phyloP scores from a whole-genome alignment of 2,329 filamentous ascomycete species.

The Hymenoscyphus fraxineus region DNA sequence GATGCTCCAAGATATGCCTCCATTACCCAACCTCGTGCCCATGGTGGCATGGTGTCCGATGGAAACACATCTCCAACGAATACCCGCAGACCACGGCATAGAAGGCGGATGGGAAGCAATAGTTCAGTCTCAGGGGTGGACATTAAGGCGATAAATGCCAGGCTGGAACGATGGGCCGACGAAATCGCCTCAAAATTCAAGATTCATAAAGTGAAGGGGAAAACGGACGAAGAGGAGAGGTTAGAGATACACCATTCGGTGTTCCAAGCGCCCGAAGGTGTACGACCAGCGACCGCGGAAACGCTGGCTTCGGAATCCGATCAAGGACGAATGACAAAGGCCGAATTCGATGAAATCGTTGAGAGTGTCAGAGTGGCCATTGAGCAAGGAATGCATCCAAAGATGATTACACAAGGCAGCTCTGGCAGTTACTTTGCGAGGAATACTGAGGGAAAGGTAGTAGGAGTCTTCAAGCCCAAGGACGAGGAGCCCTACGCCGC shows the following conservation, averaged over 20 bases:
- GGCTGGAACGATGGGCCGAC: slow-evolving; percentile 93
- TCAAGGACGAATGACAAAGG: slow-evolving; percentile 67
- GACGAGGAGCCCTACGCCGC: slow-evolving; percentile 98
- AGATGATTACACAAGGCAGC: slow-evolving; percentile 94
- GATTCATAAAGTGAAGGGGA: slow-evolving; percentile 71
- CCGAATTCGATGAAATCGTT: slow-evolving; percentile 82
- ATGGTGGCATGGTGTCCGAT: slow-evolving; percentile 55
- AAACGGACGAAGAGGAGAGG: slow-evolving; percentile 73
- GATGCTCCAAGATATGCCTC: slow-evolving; percentile 61
- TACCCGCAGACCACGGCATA: slow-evolving; percentile 44
- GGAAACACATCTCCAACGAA: slow-evolving; percentile 37
- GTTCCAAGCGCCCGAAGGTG: slow-evolving; percentile 86
- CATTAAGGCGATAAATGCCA: slow-evolving; percentile 95
- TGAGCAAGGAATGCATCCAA: slow-evolving; percentile 84
- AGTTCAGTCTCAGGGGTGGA: slow-evolving; percentile 73
- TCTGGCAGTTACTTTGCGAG: slow-evolving; percentile 97
- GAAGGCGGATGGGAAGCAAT: slow-evolving; percentile 61
- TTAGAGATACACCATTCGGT: slow-evolving; percentile 97
- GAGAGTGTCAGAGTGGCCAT: slow-evolving; percentile 90
- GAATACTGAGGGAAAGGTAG: slow-evolving; percentile 86
- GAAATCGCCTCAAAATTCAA: slow-evolving; percentile 98
- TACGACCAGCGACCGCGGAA: slow-evolving; percentile 75
- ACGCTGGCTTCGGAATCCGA: slow-evolving; percentile 58
- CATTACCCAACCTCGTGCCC: slow-evolving; percentile 57
- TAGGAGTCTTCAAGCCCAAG: slow-evolving; percentile 98